Evolutionary conservation across 2,329 filamentous ascomycete species (phyloP), one percentile per base, ranked within the genome.

Genomic region (Colletotrichum zoysiae): DNA sequence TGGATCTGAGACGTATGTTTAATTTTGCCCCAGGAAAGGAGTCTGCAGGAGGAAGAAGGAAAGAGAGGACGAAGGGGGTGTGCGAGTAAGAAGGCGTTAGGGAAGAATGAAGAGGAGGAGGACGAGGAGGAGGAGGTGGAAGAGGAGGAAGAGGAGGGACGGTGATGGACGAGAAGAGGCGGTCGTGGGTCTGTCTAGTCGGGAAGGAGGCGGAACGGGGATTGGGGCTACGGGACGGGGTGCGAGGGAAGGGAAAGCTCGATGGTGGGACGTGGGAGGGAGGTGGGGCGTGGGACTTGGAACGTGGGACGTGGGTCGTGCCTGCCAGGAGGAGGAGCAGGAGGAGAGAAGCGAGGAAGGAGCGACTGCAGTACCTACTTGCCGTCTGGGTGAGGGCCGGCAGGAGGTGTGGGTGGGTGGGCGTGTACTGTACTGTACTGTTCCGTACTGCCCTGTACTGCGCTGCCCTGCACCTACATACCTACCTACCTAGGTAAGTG

Each of bases 291-390:
- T 61, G 67, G 63, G 63, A 70, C 67, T 30, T 46, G 44, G 44
- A 42, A 46, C 46, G 62, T 61, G 67, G 63, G 64, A 67, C 67
- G 64, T 35, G 51, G 65, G 58, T 56, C 68, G 64, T 71, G 57
- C 40, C 40, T 35, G 26, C 42, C 26, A 59, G 23, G 60, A 18
- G 18, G 26, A 26, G 26, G 26, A 50, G 3, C 2, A 30, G 30
- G 30, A 12, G 12, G 48, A 26, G n/a, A 18, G 14, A 16, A 14
- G 40, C 0, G 40, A 42, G 38, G 11, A 9, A 42, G 40, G 16
- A 9, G 16, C 9, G 40, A 42, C 14, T 11, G 35, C 30, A 30
- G 4, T 30, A 38, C 2, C 2, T 26, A 26, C 26, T 26, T 26
- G 26, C 35, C 35, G 8, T 9, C 35, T 44, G 16, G 5, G 42